Evolutionary conservation across 305 asterid genomes (phyloP), one percentile per base, ranked within the genome.

Genomic region (Plantago rigida): DNA sequence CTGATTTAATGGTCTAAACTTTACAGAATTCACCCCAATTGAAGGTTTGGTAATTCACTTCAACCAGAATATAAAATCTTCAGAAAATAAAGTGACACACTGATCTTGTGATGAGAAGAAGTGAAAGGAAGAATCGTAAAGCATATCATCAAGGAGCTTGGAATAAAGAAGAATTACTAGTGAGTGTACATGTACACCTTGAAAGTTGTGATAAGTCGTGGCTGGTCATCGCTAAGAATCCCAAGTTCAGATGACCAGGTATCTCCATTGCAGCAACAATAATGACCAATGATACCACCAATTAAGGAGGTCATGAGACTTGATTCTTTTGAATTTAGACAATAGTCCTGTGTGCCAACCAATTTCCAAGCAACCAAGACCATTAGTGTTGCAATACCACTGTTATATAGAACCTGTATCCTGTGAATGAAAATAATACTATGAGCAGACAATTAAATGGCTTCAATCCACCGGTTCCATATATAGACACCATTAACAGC

Each of bases 171-270:
- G 22, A 48, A 0, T 3, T 13, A 44, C 19, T 44, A 39, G 17
- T 63, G 45, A 14, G 68, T 51, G 59, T 9, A 62, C 46, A 59
- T 39, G 28, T 52, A 60, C 51, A 90, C 97, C 97, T 87, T 85
- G 77, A 87, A 81, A 62, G 88, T 85, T 11, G 96, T 90, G 60
- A 90, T 79, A 31, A 90, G 56, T 12, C 82, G 83, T 58, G 97
- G 96, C 75, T 85, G 95, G 51, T 85, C 97, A 19, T 82, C 73
- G 47, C 97, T 90, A 51, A 90, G 90, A 73, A 90, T 74, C 74
- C 97, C 97, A 61, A 90, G 95, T 73, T 90, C 97, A 10, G 97
- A 90, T 0, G 97, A 90, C 97, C 97, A 90, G 0, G 97, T 90
- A 77, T 90, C 97, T 47, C 97, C 96, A 39, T 85, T 90, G 73